Percentiles rank a stretch among this genome's conserved stretches.
Evolutionary conservation across 768 basidiomycete genomes (phyloP).

Genomic region (Paxillus ammoniavirescens): DNA sequence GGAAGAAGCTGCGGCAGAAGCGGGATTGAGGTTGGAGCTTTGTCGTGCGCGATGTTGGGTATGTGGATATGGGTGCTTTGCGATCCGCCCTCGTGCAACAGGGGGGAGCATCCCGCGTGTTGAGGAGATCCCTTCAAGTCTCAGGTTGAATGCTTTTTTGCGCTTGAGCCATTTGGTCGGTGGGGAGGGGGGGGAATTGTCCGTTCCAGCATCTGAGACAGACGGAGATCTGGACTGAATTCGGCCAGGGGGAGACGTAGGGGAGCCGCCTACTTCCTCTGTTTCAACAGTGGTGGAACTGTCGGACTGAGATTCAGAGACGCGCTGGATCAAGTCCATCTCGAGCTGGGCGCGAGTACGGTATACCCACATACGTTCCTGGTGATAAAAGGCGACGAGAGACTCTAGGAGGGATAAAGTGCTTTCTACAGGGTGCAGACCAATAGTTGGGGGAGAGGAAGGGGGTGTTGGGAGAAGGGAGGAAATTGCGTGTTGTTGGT

Average conservation of each 20-base stretch:
- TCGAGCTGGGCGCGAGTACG: constrained; percentile 62
- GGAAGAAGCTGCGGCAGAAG: constrained; percentile 21
- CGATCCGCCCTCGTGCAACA: constrained; percentile 22
- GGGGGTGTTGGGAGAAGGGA: constrained; percentile 34
- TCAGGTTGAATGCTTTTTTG: constrained; percentile 58
- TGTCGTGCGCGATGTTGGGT: constrained; percentile 29
- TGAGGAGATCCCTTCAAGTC: constrained; percentile 42
- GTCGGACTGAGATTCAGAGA: constrained; percentile 8
- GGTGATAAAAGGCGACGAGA: constrained; percentile 65
- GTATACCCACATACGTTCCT: constrained; percentile 71
- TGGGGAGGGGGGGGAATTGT: constrained; percentile 27
- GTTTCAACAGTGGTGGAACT: constrained; percentile 3
- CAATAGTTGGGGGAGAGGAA: constrained; percentile 31
- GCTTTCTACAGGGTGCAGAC: constrained; percentile 38
- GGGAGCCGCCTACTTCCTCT: constrained; percentile 19
- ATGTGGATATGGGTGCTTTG: constrained; percentile 25
- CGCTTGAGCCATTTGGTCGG: constrained; percentile 49
- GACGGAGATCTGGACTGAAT: constrained; percentile 15
- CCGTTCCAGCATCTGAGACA: constrained; percentile 25
- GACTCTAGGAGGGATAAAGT: constrained; percentile 63
- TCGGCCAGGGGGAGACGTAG: constrained; percentile 17
- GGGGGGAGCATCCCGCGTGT: constrained; percentile 18
- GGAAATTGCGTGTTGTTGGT: constrained; percentile 27
- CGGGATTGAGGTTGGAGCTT: constrained; percentile 30
- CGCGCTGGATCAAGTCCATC: constrained; percentile 35